Base-by-base conservation (phyloP, 176 grass and related monocot genomes). In the Elaeis guineensis region DNA sequence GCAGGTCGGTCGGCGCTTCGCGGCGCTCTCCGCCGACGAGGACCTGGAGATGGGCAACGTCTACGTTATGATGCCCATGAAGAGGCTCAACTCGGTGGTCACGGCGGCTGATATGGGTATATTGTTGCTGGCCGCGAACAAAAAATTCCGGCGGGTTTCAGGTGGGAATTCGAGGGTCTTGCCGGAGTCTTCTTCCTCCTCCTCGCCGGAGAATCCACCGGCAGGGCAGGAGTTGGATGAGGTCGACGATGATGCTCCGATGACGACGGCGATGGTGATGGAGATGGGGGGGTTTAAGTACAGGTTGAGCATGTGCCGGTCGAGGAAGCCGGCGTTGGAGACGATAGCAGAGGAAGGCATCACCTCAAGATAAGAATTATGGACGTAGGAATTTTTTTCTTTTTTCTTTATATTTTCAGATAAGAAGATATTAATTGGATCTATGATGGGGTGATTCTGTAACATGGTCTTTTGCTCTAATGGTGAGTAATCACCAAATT, bases 31-130 rank as follows among this genome's bases (percentile, higher is more conserved):
- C 0, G 93, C 93, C 3, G 93, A 97, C 61, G 93, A 89, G 62
- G 81, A 75, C 2, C 84, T 97, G 11, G 84, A 73, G 63, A 76
- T 85, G 26, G 78, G 84, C 0, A 48, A 6, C 25, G 59, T 85
- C 12, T 97, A 97, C 59, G 76, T 77, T 20, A 78, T 79, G 70
- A 25, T 97, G 21, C 87, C 87, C 50, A 97, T 97, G 93, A 97
- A 97, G 67, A 77, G 84, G 30, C 23, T 82, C 0, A 86, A 81
- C 65, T 56, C 87, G 7, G 58, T 84, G 17, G 72, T 63, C 21
- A 59, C 66, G 5, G 54, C 81, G 7, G 72, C 69, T 32, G 87
- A 92, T 55, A 54, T 83, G 52, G 84, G 76, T 5, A 69, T 63
- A 61, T 39, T 89, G 4, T 58, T 89, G 16, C 69, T 81, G 67